Conservation (phyloP, 2,329 filamentous ascomycete genomes). For the Fusarium albosuccineum region DNA sequence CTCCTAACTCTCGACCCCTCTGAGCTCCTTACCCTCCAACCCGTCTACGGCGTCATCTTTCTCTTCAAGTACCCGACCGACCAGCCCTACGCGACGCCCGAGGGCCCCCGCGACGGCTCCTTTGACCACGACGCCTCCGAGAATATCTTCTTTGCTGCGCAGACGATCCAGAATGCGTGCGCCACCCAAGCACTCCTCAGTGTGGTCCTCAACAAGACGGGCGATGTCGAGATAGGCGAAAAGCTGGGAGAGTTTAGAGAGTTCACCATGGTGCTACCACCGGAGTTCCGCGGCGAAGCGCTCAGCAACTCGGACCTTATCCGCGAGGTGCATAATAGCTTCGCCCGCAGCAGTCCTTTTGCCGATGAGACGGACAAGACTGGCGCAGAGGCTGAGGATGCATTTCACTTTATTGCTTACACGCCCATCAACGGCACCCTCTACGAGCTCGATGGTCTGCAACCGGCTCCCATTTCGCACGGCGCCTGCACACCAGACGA, state of each 20-base stretch:
- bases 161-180: constrained; percentile 99
- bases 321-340: constrained; percentile 87
- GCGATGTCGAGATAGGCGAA: constrained; percentile 77
- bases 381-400: constrained; percentile 79
- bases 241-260: constrained; percentile 84
- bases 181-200: constrained; percentile 95
- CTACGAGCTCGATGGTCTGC: constrained; percentile 95
- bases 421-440: constrained; percentile 82
- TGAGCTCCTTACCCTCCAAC: constrained; percentile 76
- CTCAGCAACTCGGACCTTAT: constrained; percentile 76
- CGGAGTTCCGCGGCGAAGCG: constrained; percentile 74
- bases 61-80: constrained; percentile 96
- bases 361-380: constrained; percentile 84
- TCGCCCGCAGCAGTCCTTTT: constrained; percentile 90
- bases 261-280: constrained; percentile 86
- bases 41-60: constrained; percentile 96
- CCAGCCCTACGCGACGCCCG: constrained; percentile 68
- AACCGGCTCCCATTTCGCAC: constrained; percentile 92
- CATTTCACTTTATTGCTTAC: constrained; percentile 98
- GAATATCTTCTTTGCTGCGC: constrained; percentile 90
- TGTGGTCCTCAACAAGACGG: constrained; percentile 87
- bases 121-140: constrained; percentile 83
- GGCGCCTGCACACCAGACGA: constrained; percentile 77
- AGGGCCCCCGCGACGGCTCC: constrained; percentile 81
- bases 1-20: constrained; percentile 88